Percentiles rank a stretch among this genome's conserved stretches.
Evolutionary conservation across 2,329 filamentous ascomycete genomes (phyloP).

Genomic region (Colletotrichum sublineola): DNA sequence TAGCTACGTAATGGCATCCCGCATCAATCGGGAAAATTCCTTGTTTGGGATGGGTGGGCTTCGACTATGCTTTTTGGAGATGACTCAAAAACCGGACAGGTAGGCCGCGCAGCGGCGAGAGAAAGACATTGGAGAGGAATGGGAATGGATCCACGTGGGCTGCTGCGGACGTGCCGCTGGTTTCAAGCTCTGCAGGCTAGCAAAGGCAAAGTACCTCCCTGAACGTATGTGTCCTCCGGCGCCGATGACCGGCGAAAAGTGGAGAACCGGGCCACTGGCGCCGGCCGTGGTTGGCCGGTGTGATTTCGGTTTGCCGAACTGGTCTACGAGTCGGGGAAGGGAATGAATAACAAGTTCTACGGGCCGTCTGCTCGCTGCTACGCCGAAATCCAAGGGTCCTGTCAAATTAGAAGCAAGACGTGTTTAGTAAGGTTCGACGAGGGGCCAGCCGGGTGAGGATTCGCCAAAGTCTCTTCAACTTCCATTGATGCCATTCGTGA

Average conservation of each 20-base stretch:
- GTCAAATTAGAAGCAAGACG: background rate
- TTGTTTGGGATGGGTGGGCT: slow-evolving; percentile 24
- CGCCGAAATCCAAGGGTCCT: background rate
- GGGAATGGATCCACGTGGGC: slow-evolving; percentile 16
- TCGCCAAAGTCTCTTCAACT: background rate
- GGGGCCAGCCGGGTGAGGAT: background rate
- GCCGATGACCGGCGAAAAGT: slow-evolving; percentile 38
- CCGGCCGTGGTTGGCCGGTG: slow-evolving; percentile 28
- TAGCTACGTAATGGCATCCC: slow-evolving; percentile 25
- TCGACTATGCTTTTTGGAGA: background rate
- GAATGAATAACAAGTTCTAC: background rate
- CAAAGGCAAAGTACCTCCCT: background rate
- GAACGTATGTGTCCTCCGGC: slow-evolving; percentile 11
- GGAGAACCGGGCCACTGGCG: background rate
- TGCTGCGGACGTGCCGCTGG: background rate
- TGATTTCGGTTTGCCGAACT: slow-evolving; percentile 2
- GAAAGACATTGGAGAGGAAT: background rate
- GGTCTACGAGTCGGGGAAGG: background rate
- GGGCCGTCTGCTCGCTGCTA: background rate
- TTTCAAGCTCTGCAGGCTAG: background rate
- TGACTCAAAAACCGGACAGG: slow-evolving; percentile 1
- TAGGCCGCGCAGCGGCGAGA: background rate
- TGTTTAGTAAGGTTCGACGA: background rate
- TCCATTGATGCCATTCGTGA: background rate
- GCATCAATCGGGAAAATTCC: slow-evolving; percentile 4